Evolutionary conservation across 2,329 filamentous ascomycete species (phyloP).

Genomic region (Penicillium glabrum): DNA sequence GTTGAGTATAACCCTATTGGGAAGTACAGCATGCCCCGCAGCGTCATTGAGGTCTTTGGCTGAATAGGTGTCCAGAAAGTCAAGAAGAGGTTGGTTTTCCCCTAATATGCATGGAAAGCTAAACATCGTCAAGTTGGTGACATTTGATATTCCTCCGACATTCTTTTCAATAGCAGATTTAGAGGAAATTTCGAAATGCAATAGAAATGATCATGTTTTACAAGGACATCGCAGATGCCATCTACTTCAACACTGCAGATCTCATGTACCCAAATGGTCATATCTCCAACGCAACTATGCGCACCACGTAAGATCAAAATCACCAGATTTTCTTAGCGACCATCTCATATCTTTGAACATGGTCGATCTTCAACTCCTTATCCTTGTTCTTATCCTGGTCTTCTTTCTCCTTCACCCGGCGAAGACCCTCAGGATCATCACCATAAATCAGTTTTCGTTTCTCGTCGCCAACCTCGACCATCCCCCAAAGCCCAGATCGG

Average conservation of each 20-base stretch:
- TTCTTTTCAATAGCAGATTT: no score
- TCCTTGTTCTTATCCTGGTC: constrained; percentile 60
- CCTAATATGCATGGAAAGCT: no score
- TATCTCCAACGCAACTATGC: background rate
- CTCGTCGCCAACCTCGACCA: constrained; percentile 86
- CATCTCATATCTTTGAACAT: constrained; percentile 85
- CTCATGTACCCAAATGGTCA: background rate
- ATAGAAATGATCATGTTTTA: background rate
- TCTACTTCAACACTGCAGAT: background rate
- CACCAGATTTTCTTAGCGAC: constrained; percentile 95
- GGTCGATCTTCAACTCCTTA: constrained; percentile 60
- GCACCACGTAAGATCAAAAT: constrained; percentile 3
- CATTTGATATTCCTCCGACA: no score
- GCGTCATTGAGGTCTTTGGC: constrained; percentile 24
- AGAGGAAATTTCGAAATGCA: no score
- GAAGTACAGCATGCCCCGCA: constrained; percentile 21
- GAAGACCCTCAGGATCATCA: constrained; percentile 73
- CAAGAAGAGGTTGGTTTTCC: no score
- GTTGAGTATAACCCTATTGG: constrained; percentile 22
- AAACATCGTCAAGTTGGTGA: no score
- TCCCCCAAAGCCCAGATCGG: constrained; percentile 76
- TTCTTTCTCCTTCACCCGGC: constrained; percentile 62
- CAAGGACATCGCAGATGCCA: background rate
- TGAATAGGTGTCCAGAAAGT: constrained; percentile 1
- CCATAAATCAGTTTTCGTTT: constrained; percentile 81